A percentile compares a stretch with the other conserved stretches of the same genome.
Conservation (phyloP, 805 yeast genomes). For the Hanseniaspora guilliermondii region DNA sequence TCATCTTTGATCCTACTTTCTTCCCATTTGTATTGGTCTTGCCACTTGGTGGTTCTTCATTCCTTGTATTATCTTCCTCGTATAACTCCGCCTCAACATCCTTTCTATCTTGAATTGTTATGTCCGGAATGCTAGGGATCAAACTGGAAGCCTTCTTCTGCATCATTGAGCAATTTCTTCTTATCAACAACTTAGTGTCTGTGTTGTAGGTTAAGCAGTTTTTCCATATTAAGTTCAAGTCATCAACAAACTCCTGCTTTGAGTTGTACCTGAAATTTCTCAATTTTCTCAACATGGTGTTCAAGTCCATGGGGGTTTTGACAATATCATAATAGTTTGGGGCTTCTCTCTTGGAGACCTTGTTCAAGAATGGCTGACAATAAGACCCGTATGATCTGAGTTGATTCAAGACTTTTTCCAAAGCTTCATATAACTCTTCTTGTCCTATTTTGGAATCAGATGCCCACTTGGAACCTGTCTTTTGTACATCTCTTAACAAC, state of each 20-base stretch:
- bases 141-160: conserved; percentile 70
- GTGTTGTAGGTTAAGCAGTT: conserved; percentile 88
- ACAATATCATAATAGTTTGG: conserved; percentile 88
- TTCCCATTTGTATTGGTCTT: conserved; percentile 29
- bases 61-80: conserved; percentile 18
- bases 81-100: conserved; percentile 23
- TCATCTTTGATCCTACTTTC: not conserved
- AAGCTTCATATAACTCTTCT: conserved; percentile 93
- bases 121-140: conserved; percentile 80
- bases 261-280: conserved; percentile 70
- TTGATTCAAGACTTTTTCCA: conserved; percentile 87
- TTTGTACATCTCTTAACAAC: conserved; percentile 81
- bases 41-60: conserved; percentile 22
- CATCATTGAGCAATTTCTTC: conserved; percentile 94
- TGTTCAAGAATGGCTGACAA: conserved; percentile 87
- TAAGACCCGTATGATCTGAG: conserved; percentile 88
- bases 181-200: conserved; percentile 81
- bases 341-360: conserved; percentile 95
- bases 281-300: conserved; percentile 83
- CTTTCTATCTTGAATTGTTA: conserved; percentile 54
- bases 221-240: conserved; percentile 86
- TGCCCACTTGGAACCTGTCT: conserved; percentile 95
- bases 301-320: conserved; percentile 90
- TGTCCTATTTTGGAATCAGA: conserved; percentile 91
- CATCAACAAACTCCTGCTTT: conserved; percentile 87